Conservation (phyloP, 2,329 filamentous ascomycete species). For the Huntiella abstrusa region DNA sequence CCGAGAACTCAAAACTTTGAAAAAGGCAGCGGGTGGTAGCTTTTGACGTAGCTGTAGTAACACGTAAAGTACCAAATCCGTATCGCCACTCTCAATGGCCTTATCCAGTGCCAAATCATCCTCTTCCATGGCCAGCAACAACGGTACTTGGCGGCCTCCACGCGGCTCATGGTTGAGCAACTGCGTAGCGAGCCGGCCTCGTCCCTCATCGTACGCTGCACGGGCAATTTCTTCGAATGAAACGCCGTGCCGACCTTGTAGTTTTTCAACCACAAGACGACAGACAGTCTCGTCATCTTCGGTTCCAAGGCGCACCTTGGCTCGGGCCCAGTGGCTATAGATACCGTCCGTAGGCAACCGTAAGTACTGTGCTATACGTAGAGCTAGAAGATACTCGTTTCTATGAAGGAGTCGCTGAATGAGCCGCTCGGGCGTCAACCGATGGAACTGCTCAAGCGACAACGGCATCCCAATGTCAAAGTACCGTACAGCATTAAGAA, state of each 20-base stretch:
- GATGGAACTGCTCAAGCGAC: conserved; percentile 85
- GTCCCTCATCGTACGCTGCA: conserved; percentile 84
- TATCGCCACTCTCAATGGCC: conserved; percentile 86
- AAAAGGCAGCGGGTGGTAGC: conserved; percentile 76
- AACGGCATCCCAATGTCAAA: conserved; percentile 81
- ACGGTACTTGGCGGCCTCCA: conserved; percentile 85
- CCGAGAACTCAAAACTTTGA: conserved; percentile 71
- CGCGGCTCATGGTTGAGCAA: conserved; percentile 85
- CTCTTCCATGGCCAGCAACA: conserved; percentile 87
- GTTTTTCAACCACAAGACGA: conserved; percentile 64
- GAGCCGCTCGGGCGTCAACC: conserved; percentile 76
- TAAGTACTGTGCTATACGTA: conserved; percentile 75
- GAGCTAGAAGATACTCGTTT: conserved; percentile 75
- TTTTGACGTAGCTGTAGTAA: conserved; percentile 78
- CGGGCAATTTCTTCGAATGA: conserved; percentile 90
- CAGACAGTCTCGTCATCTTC: conserved; percentile 83
- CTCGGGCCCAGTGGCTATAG: conserved; percentile 90
- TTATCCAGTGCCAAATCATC: conserved; percentile 91
- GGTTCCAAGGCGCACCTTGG: conserved; percentile 71
- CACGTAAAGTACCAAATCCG: conserved; percentile 80
- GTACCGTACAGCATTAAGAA: conserved; percentile 79
- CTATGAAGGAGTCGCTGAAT: conserved; percentile 71
- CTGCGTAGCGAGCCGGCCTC: conserved; percentile 72
- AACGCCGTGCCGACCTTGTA: conserved; percentile 76
- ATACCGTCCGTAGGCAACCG: conserved; percentile 74